Percentiles rank a stretch among this genome's conserved stretches.
phyloP scores from a whole-genome alignment of 192 early-diverging fungal genomes.

The Geranomyces variabilis region DNA sequence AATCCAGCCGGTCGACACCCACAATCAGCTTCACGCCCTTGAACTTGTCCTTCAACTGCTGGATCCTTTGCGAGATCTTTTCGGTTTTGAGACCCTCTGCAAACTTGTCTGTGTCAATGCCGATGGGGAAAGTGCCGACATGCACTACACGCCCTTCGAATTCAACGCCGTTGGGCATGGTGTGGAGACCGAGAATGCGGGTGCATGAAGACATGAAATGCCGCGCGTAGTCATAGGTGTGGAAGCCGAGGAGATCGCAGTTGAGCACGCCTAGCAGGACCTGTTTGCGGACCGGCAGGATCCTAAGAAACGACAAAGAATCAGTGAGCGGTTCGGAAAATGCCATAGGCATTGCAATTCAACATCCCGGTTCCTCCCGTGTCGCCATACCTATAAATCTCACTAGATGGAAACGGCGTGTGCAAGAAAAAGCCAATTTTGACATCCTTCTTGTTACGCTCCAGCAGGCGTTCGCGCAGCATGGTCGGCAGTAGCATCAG shows the following conservation, averaged over 20 bases:
- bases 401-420: slow-evolving; percentile 95
- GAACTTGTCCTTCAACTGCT: slow-evolving; percentile 80
- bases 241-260: slow-evolving; percentile 96
- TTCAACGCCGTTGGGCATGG: slow-evolving; percentile 93
- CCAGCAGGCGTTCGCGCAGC: slow-evolving; percentile 63
- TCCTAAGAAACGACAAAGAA: slow-evolving; percentile 44
- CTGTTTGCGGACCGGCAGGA: slow-evolving; percentile 91
- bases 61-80: slow-evolving; percentile 75
- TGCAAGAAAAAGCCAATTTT: slow-evolving; percentile 99
- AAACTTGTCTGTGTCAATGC: slow-evolving; percentile 97
- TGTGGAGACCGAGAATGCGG: slow-evolving; percentile 89
- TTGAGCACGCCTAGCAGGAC: slow-evolving; percentile 91
- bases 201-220: slow-evolving; percentile 98
- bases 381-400: slow-evolving; percentile 78
- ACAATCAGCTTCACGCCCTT: slow-evolving; percentile 87
- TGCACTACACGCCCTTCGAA: slow-evolving; percentile 91
- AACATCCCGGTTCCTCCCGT: neutral
- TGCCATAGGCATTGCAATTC: neutral
- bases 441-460: slow-evolving; percentile 66
- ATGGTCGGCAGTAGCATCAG: slow-evolving; percentile 93
- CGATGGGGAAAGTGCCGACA: slow-evolving; percentile 98
- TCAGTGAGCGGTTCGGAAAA: neutral
- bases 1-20: slow-evolving; percentile 97
- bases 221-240: slow-evolving; percentile 98
- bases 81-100: slow-evolving; percentile 76